Evolutionary conservation across 2,329 filamentous ascomycete genomes (phyloP).

Genomic region (Teratosphaeria zuluensis): DNA sequence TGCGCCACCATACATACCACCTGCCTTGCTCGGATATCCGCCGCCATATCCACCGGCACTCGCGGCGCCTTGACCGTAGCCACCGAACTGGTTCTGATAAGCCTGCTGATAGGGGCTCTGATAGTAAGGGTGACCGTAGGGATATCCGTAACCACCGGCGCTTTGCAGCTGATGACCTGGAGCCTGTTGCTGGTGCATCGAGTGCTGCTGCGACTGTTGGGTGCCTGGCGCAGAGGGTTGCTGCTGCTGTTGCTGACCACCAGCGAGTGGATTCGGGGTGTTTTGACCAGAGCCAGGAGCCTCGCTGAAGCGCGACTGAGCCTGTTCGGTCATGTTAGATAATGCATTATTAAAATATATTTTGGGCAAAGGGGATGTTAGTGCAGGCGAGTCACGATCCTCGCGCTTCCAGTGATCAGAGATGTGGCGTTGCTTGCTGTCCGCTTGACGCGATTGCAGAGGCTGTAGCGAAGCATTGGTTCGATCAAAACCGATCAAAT

Average conservation of each 20-base stretch:
- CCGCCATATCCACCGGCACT: constrained; percentile 34
- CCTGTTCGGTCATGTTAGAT: constrained; percentile 24
- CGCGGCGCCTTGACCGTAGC: constrained; percentile 35
- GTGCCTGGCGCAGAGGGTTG: constrained; percentile 27
- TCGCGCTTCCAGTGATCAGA: background rate
- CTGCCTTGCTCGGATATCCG: constrained; percentile 34
- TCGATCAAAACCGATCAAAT: background rate
- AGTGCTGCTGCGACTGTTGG: constrained; percentile 30
- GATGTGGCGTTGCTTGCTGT: background rate
- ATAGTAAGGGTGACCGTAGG: constrained; percentile 52
- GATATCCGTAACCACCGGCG: constrained; percentile 42
- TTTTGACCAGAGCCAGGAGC: constrained; percentile 79
- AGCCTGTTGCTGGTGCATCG: constrained; percentile 22
- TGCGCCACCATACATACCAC: constrained; percentile 54
- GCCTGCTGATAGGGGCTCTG: constrained; percentile 52
- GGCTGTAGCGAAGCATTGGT: background rate
- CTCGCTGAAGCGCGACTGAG: constrained; percentile 67
- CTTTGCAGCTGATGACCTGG: constrained; percentile 39
- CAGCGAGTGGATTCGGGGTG: constrained; percentile 71
- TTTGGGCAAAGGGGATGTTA: constrained; percentile 1
- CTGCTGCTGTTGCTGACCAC: constrained; percentile 43
- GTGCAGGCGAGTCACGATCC: background rate
- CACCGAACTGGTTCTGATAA: constrained; percentile 53
- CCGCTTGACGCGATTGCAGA: background rate
- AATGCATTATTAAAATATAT: constrained; percentile 7